Evolutionary conservation across 2,329 filamentous ascomycete species (phyloP), one percentile per base, ranked within the genome.

Genomic region (Colletotrichum higginsianum): DNA sequence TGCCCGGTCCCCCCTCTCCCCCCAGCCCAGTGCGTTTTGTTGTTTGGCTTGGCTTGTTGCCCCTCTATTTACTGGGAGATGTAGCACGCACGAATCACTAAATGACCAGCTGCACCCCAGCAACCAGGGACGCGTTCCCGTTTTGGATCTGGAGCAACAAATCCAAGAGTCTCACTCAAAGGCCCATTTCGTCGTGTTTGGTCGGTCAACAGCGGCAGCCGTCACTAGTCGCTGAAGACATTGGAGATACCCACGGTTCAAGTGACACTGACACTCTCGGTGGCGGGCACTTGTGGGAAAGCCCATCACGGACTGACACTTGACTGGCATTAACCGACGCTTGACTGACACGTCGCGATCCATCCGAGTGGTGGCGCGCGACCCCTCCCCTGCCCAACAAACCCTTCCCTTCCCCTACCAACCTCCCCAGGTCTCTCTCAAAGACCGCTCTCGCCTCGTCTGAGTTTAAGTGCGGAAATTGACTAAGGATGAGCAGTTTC

Each of bases 11-110:
- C 23, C 26, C 4, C 23, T 26, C 23, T 4, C 26, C 26, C 26
- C 26, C 26, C 26, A 26, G 26, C 30, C 30, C 30, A 35, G 30
- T 35, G 30, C 30, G 8, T 9, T 35, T 35, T 35, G 30, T 35
- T 35, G 30, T 30, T 30, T 18, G 9, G 16, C 18, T 55, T 38
- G 16, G 42, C 11, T 35, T 46, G 9, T 8, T 63, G 61, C 49
- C 61, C 61, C 61, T 55, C 61, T 63, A 30, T 55, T 63, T 55
- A 63, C 57, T 18, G 21, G 40, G 30, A 16, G 46, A 21, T 30
- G 56, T 46, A 35, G 30, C 15, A 16, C 49, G 49, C 49, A 44
- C 30, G 38, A 49, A 11, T 23, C 49, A 21, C 3, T 11, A 4
- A 4, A 26, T 16, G 49, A 21, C 49, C 61, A 46, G 2, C 21